Percentiles rank a stretch among this genome's conserved stretches.
Conservation (phyloP, 2,329 filamentous ascomycete genomes). For the Knufia petricola region DNA sequence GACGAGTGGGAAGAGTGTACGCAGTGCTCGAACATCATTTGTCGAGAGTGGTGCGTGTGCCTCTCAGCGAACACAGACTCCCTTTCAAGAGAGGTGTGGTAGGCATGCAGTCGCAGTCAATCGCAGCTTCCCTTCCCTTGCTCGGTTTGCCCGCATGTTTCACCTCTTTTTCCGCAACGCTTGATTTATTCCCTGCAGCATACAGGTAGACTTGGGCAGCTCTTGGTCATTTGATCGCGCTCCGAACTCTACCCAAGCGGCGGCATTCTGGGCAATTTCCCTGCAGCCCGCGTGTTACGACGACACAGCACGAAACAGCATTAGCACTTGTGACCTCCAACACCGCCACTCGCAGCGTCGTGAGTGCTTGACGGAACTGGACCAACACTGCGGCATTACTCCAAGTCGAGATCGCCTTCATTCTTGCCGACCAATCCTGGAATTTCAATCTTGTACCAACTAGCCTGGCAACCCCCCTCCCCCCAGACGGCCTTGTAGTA, state of each 20-base stretch:
- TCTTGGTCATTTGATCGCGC: not conserved
- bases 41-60: not conserved
- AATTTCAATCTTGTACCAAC: not conserved
- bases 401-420: too few species aligned
- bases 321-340: too few species aligned
- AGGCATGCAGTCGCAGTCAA: too few species aligned
- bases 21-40: not conserved
- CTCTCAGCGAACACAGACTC: not conserved
- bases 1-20: not conserved
- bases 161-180: too few species aligned
- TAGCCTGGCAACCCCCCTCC: too few species aligned
- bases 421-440: too few species aligned
- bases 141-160: not conserved
- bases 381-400: not conserved
- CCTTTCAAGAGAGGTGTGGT: not conserved
- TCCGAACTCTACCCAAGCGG: not conserved
- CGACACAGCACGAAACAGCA: too few species aligned
- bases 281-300: too few species aligned
- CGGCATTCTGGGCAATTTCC: not conserved
- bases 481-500: not conserved
- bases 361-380: not conserved
- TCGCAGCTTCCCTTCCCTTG: not conserved
- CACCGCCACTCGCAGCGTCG: not conserved
- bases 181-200: too few species aligned
- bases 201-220: not conserved